Base-by-base conservation (phyloP, 805 yeast species). In the Starmerella floris region DNA sequence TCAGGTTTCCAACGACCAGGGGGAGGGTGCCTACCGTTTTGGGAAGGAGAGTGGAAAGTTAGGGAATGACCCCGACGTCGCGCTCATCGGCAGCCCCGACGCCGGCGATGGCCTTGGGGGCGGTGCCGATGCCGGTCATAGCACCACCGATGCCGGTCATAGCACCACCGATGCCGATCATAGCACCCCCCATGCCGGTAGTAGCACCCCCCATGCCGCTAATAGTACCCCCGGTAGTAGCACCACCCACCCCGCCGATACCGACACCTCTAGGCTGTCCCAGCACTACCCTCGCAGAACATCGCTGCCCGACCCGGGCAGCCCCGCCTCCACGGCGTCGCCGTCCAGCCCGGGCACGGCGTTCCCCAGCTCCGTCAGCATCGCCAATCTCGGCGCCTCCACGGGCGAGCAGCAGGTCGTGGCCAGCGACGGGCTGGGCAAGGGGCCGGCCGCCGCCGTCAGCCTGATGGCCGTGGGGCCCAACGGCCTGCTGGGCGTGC, bases 401-500 rank as follows among this genome's bases (percentile, higher is more conserved):
- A 20, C 58, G 13, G 56, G 57, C 21, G 55, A 59, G 25, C 55
- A 58, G 35, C 58, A 60, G 38, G 54, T 61, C 5, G 40, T 64
- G 2, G 56, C 54, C 20, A 43, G 49, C 1, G 52, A 53, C n/a
- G 52, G 46, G 21, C 49, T 66, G 5, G 56, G 58, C 3, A 32
- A 41, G 1, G 47, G 62, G 2, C 51, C 60, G 3, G 55, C 60
- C 13, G 45, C 64, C 5, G 44, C 53, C 23, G 53, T 63, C 45
- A 49, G 59, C 13, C 42, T 65, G 3, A 45, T 43, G 27, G 43
- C 45, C 16, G 53, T 56, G 27, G 52, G 52, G 13, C 50, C 52
- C n/a, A 23, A 30, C 20, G 35, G 44, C 35, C 41, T 57, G 11
- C 54, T 65, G 15, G 54, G 62, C 23, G 69, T 64, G 11, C 61